Base-by-base conservation (phyloP, 768 basidiomycete genomes). In the Lactarius evosmus region DNA sequence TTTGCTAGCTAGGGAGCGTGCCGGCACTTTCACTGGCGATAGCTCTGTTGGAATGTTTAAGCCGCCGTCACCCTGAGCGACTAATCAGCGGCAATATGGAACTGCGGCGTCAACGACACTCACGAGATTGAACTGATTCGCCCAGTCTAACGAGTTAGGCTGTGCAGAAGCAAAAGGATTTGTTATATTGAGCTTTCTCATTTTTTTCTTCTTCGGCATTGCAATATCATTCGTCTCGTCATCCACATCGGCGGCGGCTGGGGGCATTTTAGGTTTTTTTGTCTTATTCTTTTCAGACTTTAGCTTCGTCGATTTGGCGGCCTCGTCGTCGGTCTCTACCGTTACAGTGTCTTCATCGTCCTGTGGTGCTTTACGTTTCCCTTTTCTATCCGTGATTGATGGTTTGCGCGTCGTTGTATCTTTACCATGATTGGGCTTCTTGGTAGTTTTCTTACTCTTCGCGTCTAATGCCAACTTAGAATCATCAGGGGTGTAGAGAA, bases 321-420 rank as follows among this genome's bases (percentile, higher is more conserved):
- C 17, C 52, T 25, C 60, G 4, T 30, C 56, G 7, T 38, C 44
- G 36, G 32, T 61, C 38, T 38, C 60, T 50, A 62, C 41, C 29
- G 63, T 62, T 7, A 52, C 59, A 4, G 62, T 69, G 55, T 63
- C 62, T n/a, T 76, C 72, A 7, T 69, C 66, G 1, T 67, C 71
- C 41, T 27, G 33, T 7, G 61, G 66, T 12, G 70, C 75, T 61
- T 77, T 80, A 53, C 76, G 75, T 66, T 82, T 84, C 0, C 76
- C 77, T 65, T 76, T 78, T 22, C 40, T 56, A 41, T 51, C 62
- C 40, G 54, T 25, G 41, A 44, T 36, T 12, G 56, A 14, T 8
- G 63, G 40, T 40, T 56, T 64, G 33, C 52, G 58, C 46, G 46
- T 58, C 38, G 61, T 44, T 6, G 34, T 19, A 7, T 30, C 46